phyloP scores from a whole-genome alignment of 225 moss, liverwort and hornwort species.

The Physcomitrium patens region DNA sequence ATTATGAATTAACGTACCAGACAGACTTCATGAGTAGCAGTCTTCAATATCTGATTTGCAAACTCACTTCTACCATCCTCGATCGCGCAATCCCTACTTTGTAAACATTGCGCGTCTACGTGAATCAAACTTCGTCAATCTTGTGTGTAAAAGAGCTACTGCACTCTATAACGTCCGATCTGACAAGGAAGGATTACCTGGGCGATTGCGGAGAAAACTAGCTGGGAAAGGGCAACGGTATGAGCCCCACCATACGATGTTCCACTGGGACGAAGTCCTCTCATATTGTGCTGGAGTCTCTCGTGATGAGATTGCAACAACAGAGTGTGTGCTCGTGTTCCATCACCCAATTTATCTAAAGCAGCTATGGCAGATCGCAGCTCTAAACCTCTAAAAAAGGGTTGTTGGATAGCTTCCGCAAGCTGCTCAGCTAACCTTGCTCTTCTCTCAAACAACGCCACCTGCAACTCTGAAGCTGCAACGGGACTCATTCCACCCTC shows the following conservation, averaged over 20 bases:
- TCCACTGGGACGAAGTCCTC: slow-evolving; percentile 86
- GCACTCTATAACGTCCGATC: slow-evolving; percentile 19
- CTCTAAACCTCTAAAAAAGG: slow-evolving; percentile 87
- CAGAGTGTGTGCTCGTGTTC: slow-evolving; percentile 90
- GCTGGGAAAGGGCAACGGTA: slow-evolving; percentile 90
- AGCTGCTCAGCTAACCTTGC: slow-evolving; percentile 94
- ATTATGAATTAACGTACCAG: slow-evolving; percentile 9
- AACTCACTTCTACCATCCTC: slow-evolving; percentile 5
- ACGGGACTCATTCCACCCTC: slow-evolving; percentile 48
- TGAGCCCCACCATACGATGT: slow-evolving; percentile 97
- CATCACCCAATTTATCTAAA: slow-evolving; percentile 86
- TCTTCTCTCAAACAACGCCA: slow-evolving; percentile 75
- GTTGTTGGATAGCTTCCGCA: slow-evolving; percentile 88
- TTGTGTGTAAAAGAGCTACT: background rate
- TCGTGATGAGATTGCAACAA: slow-evolving; percentile 93
- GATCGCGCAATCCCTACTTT: no score
- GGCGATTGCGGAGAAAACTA: slow-evolving; percentile 95
- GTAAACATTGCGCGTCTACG: no score
- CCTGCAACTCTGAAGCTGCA: slow-evolving; percentile 65
- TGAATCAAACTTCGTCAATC: no score
- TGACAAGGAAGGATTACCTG: slow-evolving; percentile 50
- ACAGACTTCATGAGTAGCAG: slow-evolving; percentile 1
- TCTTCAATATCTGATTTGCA: background rate
- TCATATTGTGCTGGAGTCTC: slow-evolving; percentile 89
- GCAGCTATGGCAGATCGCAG: slow-evolving; percentile 85